Evolutionary conservation across 352 stramenopile species (phyloP).

Genomic region (Globisporangium viniferum): DNA sequence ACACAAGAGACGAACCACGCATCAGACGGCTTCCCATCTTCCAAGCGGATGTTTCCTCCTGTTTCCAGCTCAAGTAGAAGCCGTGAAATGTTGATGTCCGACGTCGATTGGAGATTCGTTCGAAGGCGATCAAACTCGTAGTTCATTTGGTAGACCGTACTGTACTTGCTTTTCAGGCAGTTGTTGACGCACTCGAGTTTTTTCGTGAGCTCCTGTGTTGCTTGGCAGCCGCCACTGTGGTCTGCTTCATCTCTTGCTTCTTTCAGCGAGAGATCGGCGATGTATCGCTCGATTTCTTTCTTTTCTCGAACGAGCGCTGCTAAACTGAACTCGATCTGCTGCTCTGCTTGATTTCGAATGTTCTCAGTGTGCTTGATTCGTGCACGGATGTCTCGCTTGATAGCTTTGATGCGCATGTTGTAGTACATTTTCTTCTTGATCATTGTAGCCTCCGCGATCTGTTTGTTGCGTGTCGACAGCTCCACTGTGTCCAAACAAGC

Average conservation of each 20-base stretch:
- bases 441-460: constrained; percentile 89
- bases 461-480: constrained; percentile 75
- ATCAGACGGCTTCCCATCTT: constrained; percentile 80
- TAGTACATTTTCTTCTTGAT: constrained; percentile 96
- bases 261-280: constrained; percentile 16
- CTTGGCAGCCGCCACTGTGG: constrained; percentile 2
- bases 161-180: constrained; percentile 40
- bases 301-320: constrained; percentile 42
- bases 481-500: constrained; percentile 72
- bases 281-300: constrained; percentile 63
- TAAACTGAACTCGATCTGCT: constrained; percentile 51
- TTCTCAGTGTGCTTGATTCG: constrained; percentile 44
- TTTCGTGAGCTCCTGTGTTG: constrained; percentile 23
- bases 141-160: constrained; percentile 47
- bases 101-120: constrained; percentile 39
- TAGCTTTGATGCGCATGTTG: constrained; percentile 91
- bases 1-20: constrained; percentile 85
- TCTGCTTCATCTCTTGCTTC: constrained; percentile 6
- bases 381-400: constrained; percentile 78
- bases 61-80: constrained; percentile 89
- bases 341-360: constrained; percentile 41
- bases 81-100: constrained; percentile 73
- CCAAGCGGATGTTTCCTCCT: constrained; percentile 88
- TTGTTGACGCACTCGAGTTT: constrained; percentile 42
- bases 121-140: constrained; percentile 56